A percentile compares a stretch with the other conserved stretches of the same genome.
Evolutionary conservation across 352 stramenopile genomes (phyloP).

Genomic region (Synura sp.): DNA sequence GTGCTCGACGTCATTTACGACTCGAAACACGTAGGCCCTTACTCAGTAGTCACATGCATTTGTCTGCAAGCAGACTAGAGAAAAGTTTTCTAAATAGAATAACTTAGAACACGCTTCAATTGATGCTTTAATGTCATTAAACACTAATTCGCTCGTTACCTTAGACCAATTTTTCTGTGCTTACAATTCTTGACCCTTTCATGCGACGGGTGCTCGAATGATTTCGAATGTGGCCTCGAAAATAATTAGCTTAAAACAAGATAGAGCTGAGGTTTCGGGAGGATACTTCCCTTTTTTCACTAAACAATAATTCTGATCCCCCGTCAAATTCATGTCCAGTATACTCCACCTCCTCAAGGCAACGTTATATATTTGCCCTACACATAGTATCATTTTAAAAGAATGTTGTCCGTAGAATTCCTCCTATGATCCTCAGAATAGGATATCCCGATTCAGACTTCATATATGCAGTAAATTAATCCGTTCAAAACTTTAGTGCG

Average conservation of each 20-base stretch:
- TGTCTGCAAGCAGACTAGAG: neutral
- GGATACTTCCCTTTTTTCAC: neutral
- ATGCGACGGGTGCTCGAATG: neutral
- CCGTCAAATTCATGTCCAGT: no score
- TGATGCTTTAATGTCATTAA: neutral
- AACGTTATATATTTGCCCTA: no score
- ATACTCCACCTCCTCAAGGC: no score
- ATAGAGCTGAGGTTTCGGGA: neutral
- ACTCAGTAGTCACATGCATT: neutral
- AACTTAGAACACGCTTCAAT: neutral
- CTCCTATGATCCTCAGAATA: no score
- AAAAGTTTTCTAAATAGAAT: slow-evolving; percentile 9
- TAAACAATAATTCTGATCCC: neutral
- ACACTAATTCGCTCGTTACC: neutral
- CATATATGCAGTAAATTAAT: no score
- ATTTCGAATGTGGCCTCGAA: neutral
- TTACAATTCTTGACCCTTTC: neutral
- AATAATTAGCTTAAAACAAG: neutral
- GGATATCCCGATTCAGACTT: no score
- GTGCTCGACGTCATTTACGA: neutral
- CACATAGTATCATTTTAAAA: no score
- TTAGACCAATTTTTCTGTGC: neutral
- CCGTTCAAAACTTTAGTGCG: no score
- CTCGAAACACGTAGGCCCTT: neutral
- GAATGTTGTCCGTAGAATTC: no score